Conservation (phyloP, 1,139 yeast genomes). For the Blastobotrys serpentis region DNA sequence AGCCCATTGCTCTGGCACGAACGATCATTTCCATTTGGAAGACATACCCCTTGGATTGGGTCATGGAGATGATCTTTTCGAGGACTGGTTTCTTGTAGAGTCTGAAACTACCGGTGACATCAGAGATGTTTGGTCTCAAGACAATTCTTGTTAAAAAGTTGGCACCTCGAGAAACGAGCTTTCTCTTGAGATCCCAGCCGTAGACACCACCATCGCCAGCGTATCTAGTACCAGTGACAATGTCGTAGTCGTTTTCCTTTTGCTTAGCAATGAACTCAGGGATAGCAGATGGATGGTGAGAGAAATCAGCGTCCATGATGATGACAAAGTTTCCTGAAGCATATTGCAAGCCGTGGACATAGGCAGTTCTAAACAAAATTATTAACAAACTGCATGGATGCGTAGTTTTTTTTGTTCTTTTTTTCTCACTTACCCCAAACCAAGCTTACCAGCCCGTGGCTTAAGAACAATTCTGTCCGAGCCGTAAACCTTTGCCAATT, state of each 20-base stretch:
- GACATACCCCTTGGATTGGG: slow-evolving; percentile 77
- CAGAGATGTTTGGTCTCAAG: slow-evolving; percentile 71
- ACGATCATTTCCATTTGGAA: slow-evolving; percentile 93
- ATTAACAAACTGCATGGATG: too few species aligned
- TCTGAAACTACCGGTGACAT: slow-evolving; percentile 77
- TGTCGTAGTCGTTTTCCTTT: slow-evolving; percentile 62
- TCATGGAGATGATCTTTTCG: slow-evolving; percentile 63
- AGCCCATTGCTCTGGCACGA: slow-evolving; percentile 70
- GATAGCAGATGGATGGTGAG: slow-evolving; percentile 75
- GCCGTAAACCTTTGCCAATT: slow-evolving; percentile 64
- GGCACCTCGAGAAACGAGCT: slow-evolving; percentile 77
- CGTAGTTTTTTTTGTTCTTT: too few species aligned
- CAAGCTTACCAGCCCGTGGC: slow-evolving; percentile 77
- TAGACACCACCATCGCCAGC: slow-evolving; percentile 82
- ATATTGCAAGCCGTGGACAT: slow-evolving; percentile 71
- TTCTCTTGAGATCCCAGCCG: slow-evolving; percentile 84
- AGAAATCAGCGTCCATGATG: slow-evolving; percentile 85
- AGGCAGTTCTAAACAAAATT: slow-evolving; percentile 56
- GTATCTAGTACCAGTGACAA: slow-evolving; percentile 83
- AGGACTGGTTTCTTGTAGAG: slow-evolving; percentile 71
- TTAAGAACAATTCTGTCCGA: slow-evolving; percentile 61
- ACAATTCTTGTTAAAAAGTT: slow-evolving; percentile 73
- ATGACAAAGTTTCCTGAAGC: slow-evolving; percentile 75
- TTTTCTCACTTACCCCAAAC: slow-evolving; percentile 45
- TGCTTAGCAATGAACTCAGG: slow-evolving; percentile 74